phyloP scores from a whole-genome alignment of 2,329 filamentous ascomycete genomes.

The Lithohypha guttulata region DNA sequence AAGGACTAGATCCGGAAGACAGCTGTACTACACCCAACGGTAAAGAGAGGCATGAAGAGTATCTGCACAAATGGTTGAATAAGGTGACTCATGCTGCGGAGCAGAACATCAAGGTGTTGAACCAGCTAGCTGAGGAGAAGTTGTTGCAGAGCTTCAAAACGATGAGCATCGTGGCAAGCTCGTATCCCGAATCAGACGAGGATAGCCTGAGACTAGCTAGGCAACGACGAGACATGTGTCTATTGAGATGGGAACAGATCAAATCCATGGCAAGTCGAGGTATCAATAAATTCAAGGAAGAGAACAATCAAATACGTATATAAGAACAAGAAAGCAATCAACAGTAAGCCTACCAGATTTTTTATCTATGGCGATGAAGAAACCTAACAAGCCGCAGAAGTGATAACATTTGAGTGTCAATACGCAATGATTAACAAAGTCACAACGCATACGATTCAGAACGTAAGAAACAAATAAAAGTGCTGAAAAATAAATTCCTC shows the following conservation, averaged over 20 bases:
- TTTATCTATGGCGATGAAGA: too few species aligned
- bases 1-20: conserved; percentile 10
- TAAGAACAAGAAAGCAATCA: too few species aligned
- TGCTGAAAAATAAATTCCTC: too few species aligned
- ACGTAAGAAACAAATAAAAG: too few species aligned
- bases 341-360: too few species aligned
- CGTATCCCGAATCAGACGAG: not conserved
- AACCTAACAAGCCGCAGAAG: too few species aligned
- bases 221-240: conserved; percentile 9
- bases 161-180: not conserved
- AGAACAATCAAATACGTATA: too few species aligned
- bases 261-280: conserved; percentile 1
- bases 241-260: conserved; percentile 14
- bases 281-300: too few species aligned
- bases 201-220: conserved; percentile 2
- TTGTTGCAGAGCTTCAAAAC: conserved; percentile 5
- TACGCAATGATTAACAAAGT: too few species aligned
- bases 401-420: too few species aligned
- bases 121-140: not conserved
- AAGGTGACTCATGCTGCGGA: conserved; percentile 1
- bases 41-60: conserved; percentile 5
- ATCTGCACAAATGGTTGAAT: conserved; percentile 4
- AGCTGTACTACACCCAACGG: not conserved
- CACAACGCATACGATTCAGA: too few species aligned
- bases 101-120: conserved; percentile 3